A percentile compares a stretch with the other conserved stretches of the same genome.
Conservation (phyloP, 2,329 filamentous ascomycete species). For the Apiospora marii region DNA sequence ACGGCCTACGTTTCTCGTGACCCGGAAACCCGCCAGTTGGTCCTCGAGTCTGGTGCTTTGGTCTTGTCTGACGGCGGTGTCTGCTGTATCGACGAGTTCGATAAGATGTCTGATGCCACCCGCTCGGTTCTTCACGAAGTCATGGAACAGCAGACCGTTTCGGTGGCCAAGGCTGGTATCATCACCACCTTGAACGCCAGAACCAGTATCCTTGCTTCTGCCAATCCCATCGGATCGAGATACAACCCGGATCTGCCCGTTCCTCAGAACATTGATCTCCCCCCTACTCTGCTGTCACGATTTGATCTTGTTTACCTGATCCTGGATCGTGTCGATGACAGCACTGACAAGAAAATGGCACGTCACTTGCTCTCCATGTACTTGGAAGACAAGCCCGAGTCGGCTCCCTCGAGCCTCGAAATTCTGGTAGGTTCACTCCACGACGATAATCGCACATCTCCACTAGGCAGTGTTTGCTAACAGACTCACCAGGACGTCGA, state of each 20-base stretch:
- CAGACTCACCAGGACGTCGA: constrained; percentile 75
- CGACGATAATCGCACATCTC: background rate
- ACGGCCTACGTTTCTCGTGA: constrained; percentile 84
- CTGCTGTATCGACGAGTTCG: constrained; percentile 86
- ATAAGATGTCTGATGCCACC: constrained; percentile 84
- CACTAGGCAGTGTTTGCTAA: constrained; percentile 35
- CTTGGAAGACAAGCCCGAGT: constrained; percentile 90
- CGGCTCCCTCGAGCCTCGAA: constrained; percentile 76
- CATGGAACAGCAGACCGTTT: constrained; percentile 88
- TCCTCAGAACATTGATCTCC: constrained; percentile 96
- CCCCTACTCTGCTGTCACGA: constrained; percentile 91
- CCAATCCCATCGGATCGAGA: constrained; percentile 96
- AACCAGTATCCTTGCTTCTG: constrained; percentile 94
- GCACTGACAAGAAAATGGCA: constrained; percentile 85
- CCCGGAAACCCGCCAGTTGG: constrained; percentile 80
- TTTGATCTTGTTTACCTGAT: constrained; percentile 98
- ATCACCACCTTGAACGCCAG: constrained; percentile 96
- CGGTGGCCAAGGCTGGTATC: constrained; percentile 89
- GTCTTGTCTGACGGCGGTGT: constrained; percentile 84
- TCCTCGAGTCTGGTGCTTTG: constrained; percentile 80
- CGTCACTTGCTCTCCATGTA: constrained; percentile 97
- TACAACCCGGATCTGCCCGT: constrained; percentile 97
- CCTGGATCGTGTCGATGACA: constrained; percentile 91
- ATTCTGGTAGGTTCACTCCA: constrained; percentile 71
- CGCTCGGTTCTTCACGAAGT: constrained; percentile 86